Conservation (phyloP, 2,329 filamentous ascomycete species). For the Phoma sp. region DNA sequence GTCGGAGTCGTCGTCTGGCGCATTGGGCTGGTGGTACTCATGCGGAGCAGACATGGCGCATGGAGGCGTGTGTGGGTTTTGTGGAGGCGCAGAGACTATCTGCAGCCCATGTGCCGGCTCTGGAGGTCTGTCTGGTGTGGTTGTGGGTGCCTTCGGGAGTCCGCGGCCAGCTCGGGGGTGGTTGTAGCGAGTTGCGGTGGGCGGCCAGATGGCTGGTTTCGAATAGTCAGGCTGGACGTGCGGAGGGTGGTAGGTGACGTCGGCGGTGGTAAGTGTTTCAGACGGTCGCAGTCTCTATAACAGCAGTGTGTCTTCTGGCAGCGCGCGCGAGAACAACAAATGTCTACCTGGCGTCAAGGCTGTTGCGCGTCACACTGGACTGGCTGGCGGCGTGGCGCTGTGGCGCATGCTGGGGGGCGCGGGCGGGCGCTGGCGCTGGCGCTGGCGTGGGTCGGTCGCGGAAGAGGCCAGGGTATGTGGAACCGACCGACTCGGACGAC, state of each 20-base stretch:
- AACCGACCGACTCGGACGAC: not conserved
- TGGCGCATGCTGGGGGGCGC: conserved; percentile 9
- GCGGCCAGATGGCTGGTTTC: conserved; percentile 10
- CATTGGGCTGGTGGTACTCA: conserved; percentile 60
- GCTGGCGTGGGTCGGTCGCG: not conserved
- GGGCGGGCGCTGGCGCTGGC: too few relatives aligned
- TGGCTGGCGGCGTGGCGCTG: not conserved
- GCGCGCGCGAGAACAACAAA: not conserved
- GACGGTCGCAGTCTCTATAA: not conserved
- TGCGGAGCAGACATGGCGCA: conserved; percentile 56
- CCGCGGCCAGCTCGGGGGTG: conserved; percentile 22
- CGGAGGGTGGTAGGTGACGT: not conserved
- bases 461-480: conserved; percentile 17
- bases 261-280: not conserved
- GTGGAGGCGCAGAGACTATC: not conserved
- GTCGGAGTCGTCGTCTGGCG: conserved; percentile 71
- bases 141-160: conserved; percentile 30
- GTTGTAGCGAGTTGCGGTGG: not conserved
- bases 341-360: conserved; percentile 11
- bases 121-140: conserved; percentile 5
- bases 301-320: not conserved
- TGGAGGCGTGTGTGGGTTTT: conserved; percentile 18
- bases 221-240: not conserved
- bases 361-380: not conserved
- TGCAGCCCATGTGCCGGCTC: not conserved